These are phyloP conservation scores for Hypholoma fasciculare DNA, from an alignment of 768 basidiomycete genomes.

Conservation along the genomic window DNA sequence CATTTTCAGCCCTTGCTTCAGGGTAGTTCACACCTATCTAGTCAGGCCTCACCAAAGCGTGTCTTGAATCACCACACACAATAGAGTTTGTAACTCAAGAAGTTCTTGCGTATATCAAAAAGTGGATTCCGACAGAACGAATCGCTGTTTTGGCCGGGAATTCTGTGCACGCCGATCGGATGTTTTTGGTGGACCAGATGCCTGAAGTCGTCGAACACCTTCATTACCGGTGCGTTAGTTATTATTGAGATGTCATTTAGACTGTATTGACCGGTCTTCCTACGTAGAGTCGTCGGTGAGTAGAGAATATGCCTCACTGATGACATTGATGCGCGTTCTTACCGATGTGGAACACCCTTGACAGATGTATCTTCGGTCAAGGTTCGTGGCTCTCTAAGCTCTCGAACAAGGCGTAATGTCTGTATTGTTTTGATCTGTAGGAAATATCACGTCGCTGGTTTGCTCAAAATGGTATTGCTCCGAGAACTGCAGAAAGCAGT, in stretches of 20 bases:
- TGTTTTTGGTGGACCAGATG: slow-evolving; percentile 78
- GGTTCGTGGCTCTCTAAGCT: slow-evolving; percentile 33
- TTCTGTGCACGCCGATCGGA: slow-evolving; percentile 80
- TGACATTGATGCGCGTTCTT: background rate
- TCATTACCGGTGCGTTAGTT: slow-evolving; percentile 66
- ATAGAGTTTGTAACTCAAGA: slow-evolving; percentile 56
- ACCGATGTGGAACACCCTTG: background rate
- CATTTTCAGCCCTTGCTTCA: background rate
- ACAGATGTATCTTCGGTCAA: slow-evolving; percentile 85
- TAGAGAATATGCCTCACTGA: slow-evolving; percentile 8
- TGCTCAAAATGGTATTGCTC: slow-evolving; percentile 35
- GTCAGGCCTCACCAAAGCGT: slow-evolving; percentile 84
- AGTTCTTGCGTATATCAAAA: slow-evolving; percentile 78
- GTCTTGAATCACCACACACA: slow-evolving; percentile 68
- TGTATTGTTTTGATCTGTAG: slow-evolving; percentile 31
- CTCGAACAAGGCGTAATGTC: too few relatives aligned
- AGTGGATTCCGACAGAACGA: slow-evolving; percentile 72
- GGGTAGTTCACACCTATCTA: slow-evolving; percentile 25
- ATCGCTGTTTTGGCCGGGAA: slow-evolving; percentile 81
- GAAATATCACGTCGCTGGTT: slow-evolving; percentile 80
- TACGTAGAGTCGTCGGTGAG: slow-evolving; percentile 72
- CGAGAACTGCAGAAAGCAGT: slow-evolving; percentile 31
- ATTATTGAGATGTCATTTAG: background rate
- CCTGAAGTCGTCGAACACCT: slow-evolving; percentile 77
- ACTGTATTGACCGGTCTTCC: background rate